Base-by-base conservation (phyloP, 1,284 basidiomycete species). In the Chiua sp. region DNA sequence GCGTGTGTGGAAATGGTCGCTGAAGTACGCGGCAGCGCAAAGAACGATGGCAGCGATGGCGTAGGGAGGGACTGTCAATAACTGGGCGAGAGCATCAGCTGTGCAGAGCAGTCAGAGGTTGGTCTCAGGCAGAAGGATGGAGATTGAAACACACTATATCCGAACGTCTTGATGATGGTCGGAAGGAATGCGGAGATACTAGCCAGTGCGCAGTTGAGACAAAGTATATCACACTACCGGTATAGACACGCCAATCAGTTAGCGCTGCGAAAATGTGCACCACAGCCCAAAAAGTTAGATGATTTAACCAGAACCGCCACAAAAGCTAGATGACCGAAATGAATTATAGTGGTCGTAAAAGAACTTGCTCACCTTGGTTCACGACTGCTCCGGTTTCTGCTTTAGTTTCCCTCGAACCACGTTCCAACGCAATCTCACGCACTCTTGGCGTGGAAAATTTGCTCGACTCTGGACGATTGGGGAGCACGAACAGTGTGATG, bases 141-240 rank as follows among this genome's bases (percentile, higher is more conserved):
- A 22, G 13, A 49, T 18, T 22, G 12, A 7, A 22, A 71, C 76
- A 42, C 53, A 83, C 83, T 84, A 66, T 81, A 87, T 48, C 87
- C 88, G 57, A 92, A 86, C 1, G 87, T 88, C 53, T 80, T 82
- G 62, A 94, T 86, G 65, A 94, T 93, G 1, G 93, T 94, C 2
- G 93, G 93, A 44, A 95, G 77, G 76, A 95, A 96, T 0, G 92
- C 93, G 18, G 88, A 87, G 51, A 93, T 92, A 7, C 88, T 90
- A 10, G 91, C 90, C 13, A 94, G 78, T 8, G 88, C 88, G 53
- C 88, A 84, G 73, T 96, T 96, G 64, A 92, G 79, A 44, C 90
- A 65, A 92, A 92, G 72, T 91, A 92, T 56, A 90, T 84, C 11
- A 86, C 78, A 0, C 88, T 87, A 7, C 82, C 87, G 6, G 77